Evolutionary conservation across 441 rosid species (phyloP), one percentile per base, ranked within the genome.

Genomic region (Hura crepitans): DNA sequence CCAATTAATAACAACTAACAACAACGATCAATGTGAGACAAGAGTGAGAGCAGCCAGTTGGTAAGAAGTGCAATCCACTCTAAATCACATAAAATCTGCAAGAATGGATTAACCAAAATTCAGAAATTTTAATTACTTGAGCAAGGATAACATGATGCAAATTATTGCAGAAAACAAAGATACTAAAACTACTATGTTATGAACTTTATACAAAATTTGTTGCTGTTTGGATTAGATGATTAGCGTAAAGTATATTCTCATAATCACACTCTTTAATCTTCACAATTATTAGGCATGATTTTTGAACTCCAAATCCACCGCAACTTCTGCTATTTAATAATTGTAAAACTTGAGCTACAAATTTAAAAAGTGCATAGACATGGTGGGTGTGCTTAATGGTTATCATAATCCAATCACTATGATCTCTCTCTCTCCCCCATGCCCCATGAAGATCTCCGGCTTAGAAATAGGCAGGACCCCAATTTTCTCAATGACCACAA

Each of bases 361-460:
- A 20, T 33, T 27, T 0, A 30, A 11, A 6, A 28, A 20, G 25
- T 20, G 62, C 23, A 70, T 5, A 23, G 42, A 35, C 37, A 60
- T n/a, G 55, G 55, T 30, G 15, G 42, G 28, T 31, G 64, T 35
- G 7, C 6, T 35, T 35, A 35, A 35, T 35, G 47, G 66, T n/a
- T 49, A 77, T 74, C 65, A 74, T 66, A 54, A 53, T 65, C 71
- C 51, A 80, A 77, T 78, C 84, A 75, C 75, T 1, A 47, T 55
- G 43, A 71, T 71, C 51, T 59, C 17, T 55, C 33, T 30, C 3
- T 5, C 35, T 25, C 18, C 18, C n/a, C n/a, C n/a, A n/a, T n/a
- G n/a, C n/a, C n/a, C n/a, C n/a, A n/a, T 6, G 30, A 13, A 62
- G n/a, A 37, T 12, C 18, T 15, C 10, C 1, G 10, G 28, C 50